Conservation (phyloP, 495 filamentous ascomycete species). For the Acidomyces sp. region DNA sequence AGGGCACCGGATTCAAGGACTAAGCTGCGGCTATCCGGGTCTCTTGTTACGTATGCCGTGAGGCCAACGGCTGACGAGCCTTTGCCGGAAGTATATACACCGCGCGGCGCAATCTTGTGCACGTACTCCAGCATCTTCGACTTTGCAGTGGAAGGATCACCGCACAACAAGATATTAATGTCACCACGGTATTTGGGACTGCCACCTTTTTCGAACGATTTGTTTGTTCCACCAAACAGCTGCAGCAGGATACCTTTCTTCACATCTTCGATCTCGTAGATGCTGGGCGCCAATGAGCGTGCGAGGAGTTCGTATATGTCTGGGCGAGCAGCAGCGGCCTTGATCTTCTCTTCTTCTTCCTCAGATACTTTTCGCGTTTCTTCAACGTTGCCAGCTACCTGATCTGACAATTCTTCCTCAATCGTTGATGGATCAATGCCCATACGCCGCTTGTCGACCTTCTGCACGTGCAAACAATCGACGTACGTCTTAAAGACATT, state of each 20-base stretch:
- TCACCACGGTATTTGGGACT: slow-evolving; percentile 92
- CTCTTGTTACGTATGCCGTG: slow-evolving; percentile 94
- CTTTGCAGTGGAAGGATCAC: slow-evolving; percentile 92
- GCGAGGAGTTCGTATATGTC: slow-evolving; percentile 92
- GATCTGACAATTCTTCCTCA: slow-evolving; percentile 68
- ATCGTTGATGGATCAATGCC: slow-evolving; percentile 83
- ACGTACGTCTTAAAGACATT: slow-evolving; percentile 95
- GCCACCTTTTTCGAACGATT: slow-evolving; percentile 90
- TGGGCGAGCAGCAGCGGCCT: slow-evolving; percentile 58
- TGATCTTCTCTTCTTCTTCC: slow-evolving; percentile 89
- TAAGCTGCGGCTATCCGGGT: slow-evolving; percentile 85
- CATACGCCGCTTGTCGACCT: slow-evolving; percentile 85
- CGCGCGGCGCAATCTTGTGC: slow-evolving; percentile 92
- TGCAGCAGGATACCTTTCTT: slow-evolving; percentile 97
- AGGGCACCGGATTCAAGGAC: slow-evolving; percentile 94
- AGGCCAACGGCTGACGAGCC: slow-evolving; percentile 95
- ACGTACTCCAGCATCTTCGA: slow-evolving; percentile 90
- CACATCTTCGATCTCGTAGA: slow-evolving; percentile 97
- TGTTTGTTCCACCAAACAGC: slow-evolving; percentile 97
- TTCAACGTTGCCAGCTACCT: slow-evolving; percentile 59
- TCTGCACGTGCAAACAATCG: slow-evolving; percentile 89
- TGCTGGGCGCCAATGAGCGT: slow-evolving; percentile 80
- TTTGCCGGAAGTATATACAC: slow-evolving; percentile 95
- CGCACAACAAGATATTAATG: slow-evolving; percentile 92
- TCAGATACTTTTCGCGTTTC: slow-evolving; percentile 70